Evolutionary conservation across 257 asterid genomes (phyloP), one percentile per base, ranked within the genome.

Genomic region (Coffea canephora): DNA sequence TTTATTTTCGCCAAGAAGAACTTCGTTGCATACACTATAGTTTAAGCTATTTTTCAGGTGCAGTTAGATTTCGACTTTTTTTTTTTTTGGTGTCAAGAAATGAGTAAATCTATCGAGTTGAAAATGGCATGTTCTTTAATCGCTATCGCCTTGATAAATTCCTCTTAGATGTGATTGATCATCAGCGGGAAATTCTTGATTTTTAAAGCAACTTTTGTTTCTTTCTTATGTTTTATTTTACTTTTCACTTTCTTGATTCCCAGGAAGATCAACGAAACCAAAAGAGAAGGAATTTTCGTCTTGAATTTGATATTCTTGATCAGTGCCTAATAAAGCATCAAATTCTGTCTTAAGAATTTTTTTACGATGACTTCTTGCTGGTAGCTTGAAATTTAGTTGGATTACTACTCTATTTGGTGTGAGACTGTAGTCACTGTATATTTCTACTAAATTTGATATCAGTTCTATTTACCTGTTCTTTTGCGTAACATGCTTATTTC

Each of bases 401-500:
- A 57, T 12, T 34, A 69, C 21, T 75, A 10, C 3, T 12, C 2
- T 62, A 43, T 54, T 7, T 62, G 71, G 18, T 10, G 19, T 5
- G 45, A 25, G 31, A 66, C 25, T 65, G 27, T 62, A 25, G 45
- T 9, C 13, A 66, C 25, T 65, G 27, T 62, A 25, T 16, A 50
- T 34, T 0, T 2, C 43, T 41, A 34, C 52, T 2, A 65, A 23
- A 14, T 80, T 39, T 74, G 15, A n/a, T 27, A 31, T n/a, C 1
- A 18, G 0, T 14, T 39, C 25, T 23, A 52, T 73, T 73, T 74
- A 69, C 46, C 19, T 36, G 50, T 39, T 27, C 43, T 45, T 25
- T 31, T 73, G 3, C 57, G 39, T 65, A 19, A 69, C 82, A 72
- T 79, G 77, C 43, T 31, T 72, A 70, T 62, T 73, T 54, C 13